Evolutionary conservation across 371 early-diverging fungal genomes (phyloP), one percentile per base, ranked within the genome.

Genomic region (Gilbertella persicaria): DNA sequence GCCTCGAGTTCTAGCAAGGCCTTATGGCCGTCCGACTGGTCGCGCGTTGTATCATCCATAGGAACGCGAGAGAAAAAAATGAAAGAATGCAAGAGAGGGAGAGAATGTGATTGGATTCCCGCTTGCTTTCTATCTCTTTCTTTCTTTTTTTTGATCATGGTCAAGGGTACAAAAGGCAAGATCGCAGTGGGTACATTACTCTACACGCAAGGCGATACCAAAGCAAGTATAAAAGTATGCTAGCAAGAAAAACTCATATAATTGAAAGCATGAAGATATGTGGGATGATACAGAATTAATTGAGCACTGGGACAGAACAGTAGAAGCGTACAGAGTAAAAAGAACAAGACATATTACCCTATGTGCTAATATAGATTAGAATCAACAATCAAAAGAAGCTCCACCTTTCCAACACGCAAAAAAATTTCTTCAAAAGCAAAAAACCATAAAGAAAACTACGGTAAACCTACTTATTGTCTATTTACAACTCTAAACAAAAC

Each of bases 1-100:
- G 61, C 37, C 53, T 75, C 75, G 7, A 73, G 26, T 35, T 70
- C 69, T 13, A 73, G 45, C 24, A 74, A 42, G 13, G 64, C 67
- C 44, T 69, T 67, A 46, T 78, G 73, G 12, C 71, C 75, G 42
- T 70, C 68, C 8, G 55, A 51, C 33, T 62, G 62, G 53, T 69
- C 62, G 28, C 52, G 45, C 30, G 44, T 25, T 4, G 3, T 48
- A 8, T 33, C 33, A 33, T 33, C 33, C 33, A 33, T 33, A 33
- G 13, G 33, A 8, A 5, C 33, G 10, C 2, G 13, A 33, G 13
- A 33, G 10, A 33, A 33, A 33, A 33, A 12, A 33, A 33, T 5
- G 13, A 33, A 9, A 3, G 13, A 6, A 33, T 12, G 2, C 17
- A 13, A 33, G 28, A 5, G 28, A 4, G 28, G n/a, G n/a, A n/a